These are phyloP conservation scores for Solanum pinnatisectum DNA, from an alignment of 257 asterid species.

Conservation along the genomic window DNA sequence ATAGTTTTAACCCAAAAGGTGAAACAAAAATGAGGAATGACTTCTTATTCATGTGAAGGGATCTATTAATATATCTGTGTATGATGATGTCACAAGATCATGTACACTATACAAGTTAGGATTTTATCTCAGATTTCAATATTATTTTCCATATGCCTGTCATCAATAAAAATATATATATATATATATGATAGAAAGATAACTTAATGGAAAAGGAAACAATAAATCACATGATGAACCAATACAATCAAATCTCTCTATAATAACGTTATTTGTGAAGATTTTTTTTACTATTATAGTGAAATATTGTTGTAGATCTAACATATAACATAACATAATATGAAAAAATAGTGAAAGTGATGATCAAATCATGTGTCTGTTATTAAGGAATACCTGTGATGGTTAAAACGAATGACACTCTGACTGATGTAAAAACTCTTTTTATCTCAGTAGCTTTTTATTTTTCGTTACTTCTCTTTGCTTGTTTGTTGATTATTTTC, in stretches of 20 bases:
- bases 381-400: too few relatives aligned
- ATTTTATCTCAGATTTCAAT: neutral
- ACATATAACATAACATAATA: neutral
- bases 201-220: neutral
- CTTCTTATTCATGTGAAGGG: neutral
- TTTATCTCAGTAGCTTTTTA: too few relatives aligned
- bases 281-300: neutral
- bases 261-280: neutral
- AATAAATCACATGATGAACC: neutral
- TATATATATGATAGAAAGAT: neutral
- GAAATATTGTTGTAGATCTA: neutral
- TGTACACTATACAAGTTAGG: neutral
- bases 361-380: too few relatives aligned
- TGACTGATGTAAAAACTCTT: too few relatives aligned
- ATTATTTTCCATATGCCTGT: neutral
- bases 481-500: too few relatives aligned
- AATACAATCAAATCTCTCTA: neutral
- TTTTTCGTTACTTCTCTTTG: too few relatives aligned
- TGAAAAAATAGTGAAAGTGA: neutral
- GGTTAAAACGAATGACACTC: too few relatives aligned
- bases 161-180: neutral
- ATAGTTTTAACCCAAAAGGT: neutral
- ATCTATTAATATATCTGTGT: neutral
- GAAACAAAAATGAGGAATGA: neutral
- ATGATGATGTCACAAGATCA: neutral